Evolutionary conservation across 495 filamentous ascomycete genomes (phyloP), one percentile per base, ranked within the genome.

Genomic region (Neurospora tetraspora): DNA sequence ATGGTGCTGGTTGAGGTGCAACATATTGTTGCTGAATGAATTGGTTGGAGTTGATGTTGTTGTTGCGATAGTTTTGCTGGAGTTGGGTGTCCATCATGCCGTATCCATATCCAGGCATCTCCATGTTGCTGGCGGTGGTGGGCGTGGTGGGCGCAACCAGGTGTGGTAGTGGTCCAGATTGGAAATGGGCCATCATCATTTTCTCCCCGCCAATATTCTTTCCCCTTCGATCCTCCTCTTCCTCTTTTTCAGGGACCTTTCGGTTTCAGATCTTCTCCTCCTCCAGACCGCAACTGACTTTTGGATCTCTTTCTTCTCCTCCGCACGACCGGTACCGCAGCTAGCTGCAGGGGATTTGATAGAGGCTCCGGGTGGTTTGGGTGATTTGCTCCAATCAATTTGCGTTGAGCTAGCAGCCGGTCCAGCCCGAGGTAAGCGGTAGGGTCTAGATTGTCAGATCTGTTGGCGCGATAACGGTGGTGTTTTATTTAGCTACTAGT

Each of bases 1-100:
- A 78, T 75, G 72, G 20, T 45, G 71, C 36, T 43, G 39, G 72
- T 75, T 71, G 71, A 34, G 59, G 72, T 71, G 61, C 53, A 34
- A 65, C 53, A 36, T 65, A 69, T 70, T 72, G 73, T 38, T 45
- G 72, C 18, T 20, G 23, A 20, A 71, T 40, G 16, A 69, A 38
- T 45, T 69, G 34, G 70, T 73, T 42, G 39, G 39, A 18, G 39
- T 16, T 42, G 39, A 42, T n/a, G n/a, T n/a, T n/a, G n/a, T n/a
- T n/a, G n/a, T n/a, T n/a, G n/a, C n/a, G 47, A 5, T 71, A 71
- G 65, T 70, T 38, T 31, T 68, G 72, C 5, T 37, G 68, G n/a
- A 16, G 39, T 20, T 65, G 72, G 37, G 8, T 36, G 72, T 70
- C 42, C n/a, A 71, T 37, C 43, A 20, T 39, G 45, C 53, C 14